Conservation (phyloP, 1,284 basidiomycete species). For the Baeospora myosura region DNA sequence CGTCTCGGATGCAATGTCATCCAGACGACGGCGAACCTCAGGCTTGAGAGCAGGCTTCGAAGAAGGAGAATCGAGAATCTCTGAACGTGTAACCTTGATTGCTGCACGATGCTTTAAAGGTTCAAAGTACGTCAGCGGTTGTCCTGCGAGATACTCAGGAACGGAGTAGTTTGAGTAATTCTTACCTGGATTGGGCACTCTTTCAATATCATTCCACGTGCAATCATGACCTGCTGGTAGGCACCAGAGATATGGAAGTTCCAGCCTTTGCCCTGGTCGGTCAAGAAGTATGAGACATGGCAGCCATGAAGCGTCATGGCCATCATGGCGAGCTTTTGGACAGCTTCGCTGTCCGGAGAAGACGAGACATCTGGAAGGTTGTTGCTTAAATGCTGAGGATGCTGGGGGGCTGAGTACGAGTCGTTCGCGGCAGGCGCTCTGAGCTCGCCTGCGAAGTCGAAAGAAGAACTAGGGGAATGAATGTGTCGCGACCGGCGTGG, state of each 20-base stretch:
- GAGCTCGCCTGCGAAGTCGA: constrained; percentile 53
- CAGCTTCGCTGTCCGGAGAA: constrained; percentile 57
- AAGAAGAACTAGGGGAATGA: constrained; percentile 54
- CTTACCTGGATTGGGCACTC: constrained; percentile 80
- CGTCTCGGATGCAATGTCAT: constrained; percentile 87
- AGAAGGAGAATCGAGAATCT: constrained; percentile 83
- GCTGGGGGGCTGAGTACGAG: constrained; percentile 28
- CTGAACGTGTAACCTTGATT: constrained; percentile 87
- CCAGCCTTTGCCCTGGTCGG: constrained; percentile 68
- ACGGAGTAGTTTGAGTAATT: no score
- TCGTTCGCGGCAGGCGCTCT: constrained; percentile 34
- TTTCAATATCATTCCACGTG: constrained; percentile 83
- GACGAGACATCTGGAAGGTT: constrained; percentile 39
- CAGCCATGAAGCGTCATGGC: constrained; percentile 77
- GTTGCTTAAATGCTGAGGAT: constrained; percentile 28
- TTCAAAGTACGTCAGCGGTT: constrained; percentile 8
- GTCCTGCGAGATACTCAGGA: constrained; percentile 11
- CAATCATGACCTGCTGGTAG: constrained; percentile 89
- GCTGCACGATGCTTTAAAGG: constrained; percentile 62
- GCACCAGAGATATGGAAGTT: constrained; percentile 89
- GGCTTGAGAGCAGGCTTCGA: constrained; percentile 80
- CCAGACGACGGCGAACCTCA: constrained; percentile 81
- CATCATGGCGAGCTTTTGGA: constrained; percentile 77
- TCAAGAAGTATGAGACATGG: constrained; percentile 72
- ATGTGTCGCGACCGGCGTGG: constrained; percentile 68